phyloP scores from a whole-genome alignment of 768 basidiomycete species.

The Steccherinum ochraceum region DNA sequence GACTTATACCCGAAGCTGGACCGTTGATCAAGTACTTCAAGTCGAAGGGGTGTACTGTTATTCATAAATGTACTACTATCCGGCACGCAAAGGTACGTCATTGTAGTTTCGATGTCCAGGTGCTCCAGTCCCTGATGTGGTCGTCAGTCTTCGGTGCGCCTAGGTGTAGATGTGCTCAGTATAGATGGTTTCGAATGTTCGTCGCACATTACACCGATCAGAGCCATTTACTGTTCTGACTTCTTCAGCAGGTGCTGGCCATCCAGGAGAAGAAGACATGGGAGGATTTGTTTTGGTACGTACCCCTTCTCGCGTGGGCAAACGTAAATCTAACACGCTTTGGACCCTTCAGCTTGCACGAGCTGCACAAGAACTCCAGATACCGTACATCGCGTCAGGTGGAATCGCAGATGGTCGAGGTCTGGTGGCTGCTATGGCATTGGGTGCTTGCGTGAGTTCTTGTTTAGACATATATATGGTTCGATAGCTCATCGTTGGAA shows the following conservation, averaged over 20 bases:
- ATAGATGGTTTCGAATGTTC: constrained; percentile 91
- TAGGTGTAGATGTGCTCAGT: constrained; percentile 82
- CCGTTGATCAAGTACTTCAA: constrained; percentile 79
- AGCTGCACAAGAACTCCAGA: constrained; percentile 74
- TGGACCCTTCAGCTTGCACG: constrained; percentile 88
- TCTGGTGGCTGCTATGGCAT: constrained; percentile 70
- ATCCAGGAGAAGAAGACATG: constrained; percentile 93
- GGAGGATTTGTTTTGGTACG: constrained; percentile 76
- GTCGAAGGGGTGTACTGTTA: constrained; percentile 65
- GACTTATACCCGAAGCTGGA: constrained; percentile 48
- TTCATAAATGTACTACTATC: constrained; percentile 89
- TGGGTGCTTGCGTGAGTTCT: constrained; percentile 71
- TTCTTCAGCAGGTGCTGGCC: constrained; percentile 68
- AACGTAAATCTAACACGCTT: constrained; percentile 1
- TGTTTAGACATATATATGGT: background rate
- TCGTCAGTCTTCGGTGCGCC: constrained; percentile 51
- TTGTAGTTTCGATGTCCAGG: background rate
- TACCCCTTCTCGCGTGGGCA: background rate
- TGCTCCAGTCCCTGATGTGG: background rate
- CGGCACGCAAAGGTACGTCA: constrained; percentile 69
- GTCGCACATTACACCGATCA: constrained; percentile 16
- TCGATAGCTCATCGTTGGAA: no score
- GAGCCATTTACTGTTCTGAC: constrained; percentile 8
- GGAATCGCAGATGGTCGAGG: constrained; percentile 87
- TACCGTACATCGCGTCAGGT: constrained; percentile 88